phyloP scores from a whole-genome alignment of 73 alveolate genomes.

The Paramecium sonneborni region DNA sequence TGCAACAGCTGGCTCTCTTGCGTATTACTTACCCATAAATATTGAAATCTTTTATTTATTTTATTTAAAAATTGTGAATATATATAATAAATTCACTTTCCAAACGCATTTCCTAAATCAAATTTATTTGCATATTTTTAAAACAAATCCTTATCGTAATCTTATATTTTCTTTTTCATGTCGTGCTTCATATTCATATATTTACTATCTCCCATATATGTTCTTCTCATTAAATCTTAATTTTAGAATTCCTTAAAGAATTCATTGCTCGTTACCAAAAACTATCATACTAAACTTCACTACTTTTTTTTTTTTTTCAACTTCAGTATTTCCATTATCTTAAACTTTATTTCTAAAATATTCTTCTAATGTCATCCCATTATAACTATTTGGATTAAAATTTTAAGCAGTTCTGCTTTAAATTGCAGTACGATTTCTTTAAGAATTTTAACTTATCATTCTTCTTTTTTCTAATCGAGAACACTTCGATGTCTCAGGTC shows the following conservation, averaged over 20 bases:
- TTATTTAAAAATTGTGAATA: conserved; percentile 31
- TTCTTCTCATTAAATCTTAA: conserved; percentile 46
- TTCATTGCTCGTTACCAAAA: conserved; percentile 47
- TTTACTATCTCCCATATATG: conserved; percentile 43
- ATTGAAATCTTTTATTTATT: conserved; percentile 18
- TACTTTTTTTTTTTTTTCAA: neutral
- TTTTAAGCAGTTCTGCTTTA: conserved; percentile 12
- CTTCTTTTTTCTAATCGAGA: conserved; percentile 47
- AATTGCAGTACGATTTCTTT: neutral
- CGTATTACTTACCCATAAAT: conserved; percentile 80
- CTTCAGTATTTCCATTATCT: neutral
- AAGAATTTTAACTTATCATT: neutral
- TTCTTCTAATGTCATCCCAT: conserved; percentile 51
- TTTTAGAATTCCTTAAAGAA: conserved; percentile 31
- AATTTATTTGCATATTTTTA: conserved; percentile 36
- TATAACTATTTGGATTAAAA: neutral
- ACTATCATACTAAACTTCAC: neutral
- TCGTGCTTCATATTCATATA: conserved; percentile 28
- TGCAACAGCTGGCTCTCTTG: conserved; percentile 86
- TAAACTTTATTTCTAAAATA: conserved; percentile 37
- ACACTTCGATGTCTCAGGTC: conserved; percentile 53
- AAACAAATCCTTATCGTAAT: conserved; percentile 33
- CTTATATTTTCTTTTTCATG: neutral
- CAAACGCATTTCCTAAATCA: conserved; percentile 2
- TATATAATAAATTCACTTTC: neutral